A percentile compares a stretch with the other conserved stretches of the same genome.
Evolutionary conservation across 495 filamentous ascomycete species (phyloP).

Genomic region (Rusavskia elegans): DNA sequence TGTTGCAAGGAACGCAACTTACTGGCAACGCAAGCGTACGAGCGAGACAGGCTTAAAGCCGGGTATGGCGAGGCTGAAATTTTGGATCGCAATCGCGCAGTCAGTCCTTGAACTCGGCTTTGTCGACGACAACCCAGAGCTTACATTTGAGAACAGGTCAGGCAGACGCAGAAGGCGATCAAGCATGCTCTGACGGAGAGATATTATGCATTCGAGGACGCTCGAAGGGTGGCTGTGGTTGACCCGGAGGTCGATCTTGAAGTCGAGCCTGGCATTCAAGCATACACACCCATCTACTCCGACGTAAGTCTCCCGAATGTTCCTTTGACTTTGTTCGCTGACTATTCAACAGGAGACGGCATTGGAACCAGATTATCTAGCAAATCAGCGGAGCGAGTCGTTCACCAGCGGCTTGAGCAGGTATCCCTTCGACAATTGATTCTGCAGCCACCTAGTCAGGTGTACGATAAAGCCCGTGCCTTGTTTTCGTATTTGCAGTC

Average conservation of each 20-base stretch:
- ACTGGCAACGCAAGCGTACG: conserved; percentile 57
- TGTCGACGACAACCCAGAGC: conserved; percentile 7
- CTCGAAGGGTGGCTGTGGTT: conserved; percentile 38
- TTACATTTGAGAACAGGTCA: conserved; percentile 33
- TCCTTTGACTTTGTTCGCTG: neutral
- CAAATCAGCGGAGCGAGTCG: no score
- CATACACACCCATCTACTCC: neutral
- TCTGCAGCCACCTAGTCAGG: no score
- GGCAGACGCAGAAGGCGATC: conserved; percentile 57
- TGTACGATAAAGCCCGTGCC: no score
- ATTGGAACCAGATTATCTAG: neutral
- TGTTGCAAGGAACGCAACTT: conserved; percentile 87
- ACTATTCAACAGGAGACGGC: neutral
- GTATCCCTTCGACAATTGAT: no score
- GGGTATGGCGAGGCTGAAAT: conserved; percentile 55
- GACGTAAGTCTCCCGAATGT: neutral
- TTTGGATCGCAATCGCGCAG: conserved; percentile 38
- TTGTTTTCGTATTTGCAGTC: no score
- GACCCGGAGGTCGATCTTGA: conserved; percentile 45
- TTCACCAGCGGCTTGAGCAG: no score
- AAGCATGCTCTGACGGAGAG: conserved; percentile 75
- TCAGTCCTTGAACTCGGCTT: conserved; percentile 23
- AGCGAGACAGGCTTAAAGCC: conserved; percentile 45
- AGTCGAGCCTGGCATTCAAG: neutral
- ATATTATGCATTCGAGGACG: conserved; percentile 82